Conservation (phyloP, 176 grass and related monocot genomes). For the Areca catechu region DNA sequence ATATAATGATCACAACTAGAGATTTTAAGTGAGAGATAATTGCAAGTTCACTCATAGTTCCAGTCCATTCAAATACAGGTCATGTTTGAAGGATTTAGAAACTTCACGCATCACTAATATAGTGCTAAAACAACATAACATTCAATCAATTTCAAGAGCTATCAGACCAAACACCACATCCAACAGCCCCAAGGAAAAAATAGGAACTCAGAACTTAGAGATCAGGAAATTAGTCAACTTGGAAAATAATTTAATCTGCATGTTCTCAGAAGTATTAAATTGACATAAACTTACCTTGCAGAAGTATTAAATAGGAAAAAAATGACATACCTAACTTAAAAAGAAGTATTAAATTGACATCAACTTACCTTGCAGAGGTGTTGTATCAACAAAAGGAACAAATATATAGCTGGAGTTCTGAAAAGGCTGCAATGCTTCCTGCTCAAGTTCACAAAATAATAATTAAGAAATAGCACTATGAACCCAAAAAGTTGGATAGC, state of each 20-base stretch:
- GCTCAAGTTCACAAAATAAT: neutral
- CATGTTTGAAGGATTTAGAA: too few species aligned
- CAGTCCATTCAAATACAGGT: too few species aligned
- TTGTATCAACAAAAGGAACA: neutral
- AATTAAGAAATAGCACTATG: neutral
- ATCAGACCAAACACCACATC: too few species aligned
- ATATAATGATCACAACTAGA: too few species aligned
- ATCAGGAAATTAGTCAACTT: neutral
- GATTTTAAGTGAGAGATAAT: too few species aligned
- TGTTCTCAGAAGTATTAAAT: neutral
- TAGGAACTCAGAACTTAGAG: neutral
- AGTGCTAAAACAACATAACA: neutral
- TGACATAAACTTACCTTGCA: neutral
- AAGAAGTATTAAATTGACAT: neutral
- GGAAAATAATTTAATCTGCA: neutral
- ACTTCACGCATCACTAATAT: neutral
- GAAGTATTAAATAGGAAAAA: too few species aligned
- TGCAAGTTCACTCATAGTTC: too few species aligned
- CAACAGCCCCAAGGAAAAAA: neutral
- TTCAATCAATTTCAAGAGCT: neutral
- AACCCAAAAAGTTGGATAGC: constrained; percentile 3
- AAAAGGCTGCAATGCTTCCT: neutral
- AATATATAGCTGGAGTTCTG: neutral
- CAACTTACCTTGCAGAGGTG: neutral
- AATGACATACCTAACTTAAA: too few species aligned